Evolutionary conservation across 2,329 filamentous ascomycete species (phyloP).

Genomic region (Pseudocercospora fuligena): DNA sequence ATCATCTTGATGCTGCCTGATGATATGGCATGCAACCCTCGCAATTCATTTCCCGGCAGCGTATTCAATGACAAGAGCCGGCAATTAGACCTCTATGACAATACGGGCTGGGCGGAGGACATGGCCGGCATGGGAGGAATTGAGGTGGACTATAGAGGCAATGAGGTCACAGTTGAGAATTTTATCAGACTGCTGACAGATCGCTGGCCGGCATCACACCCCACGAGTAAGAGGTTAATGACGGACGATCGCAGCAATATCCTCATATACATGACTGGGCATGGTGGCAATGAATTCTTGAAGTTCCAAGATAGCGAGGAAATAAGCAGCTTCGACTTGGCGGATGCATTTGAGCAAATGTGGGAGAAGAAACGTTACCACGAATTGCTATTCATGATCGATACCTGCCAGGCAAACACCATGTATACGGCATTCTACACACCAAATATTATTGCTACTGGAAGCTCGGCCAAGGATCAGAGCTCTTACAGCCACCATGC

Average conservation of each 20-base stretch:
- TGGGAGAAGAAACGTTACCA: conserved; percentile 99
- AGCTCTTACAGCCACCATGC: conserved; percentile 97
- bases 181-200: conserved; percentile 96
- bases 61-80: conserved; percentile 98
- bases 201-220: conserved; percentile 91
- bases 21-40: conserved; percentile 99
- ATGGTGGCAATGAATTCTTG: conserved; percentile 95
- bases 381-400: conserved; percentile 99
- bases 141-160: conserved; percentile 96
- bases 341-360: conserved; percentile 98
- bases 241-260: conserved; percentile 97
- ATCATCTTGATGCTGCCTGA: conserved; percentile 99
- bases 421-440: conserved; percentile 99
- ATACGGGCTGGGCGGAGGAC: conserved; percentile 49
- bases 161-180: conserved; percentile 98
- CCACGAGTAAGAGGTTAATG: conserved; percentile 87
- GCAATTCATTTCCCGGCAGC: conserved; percentile 95
- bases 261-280: conserved; percentile 98
- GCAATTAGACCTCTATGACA: conserved; percentile 92
- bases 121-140: conserved; percentile 58
- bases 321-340: conserved; percentile 93
- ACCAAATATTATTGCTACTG: conserved; percentile 96
- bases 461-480: conserved; percentile 93
- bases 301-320: conserved; percentile 99
- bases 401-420: conserved; percentile 98